These are phyloP conservation scores for Adansonia grandidieri DNA, from an alignment of 441 rosid species.

Conservation along the genomic window DNA sequence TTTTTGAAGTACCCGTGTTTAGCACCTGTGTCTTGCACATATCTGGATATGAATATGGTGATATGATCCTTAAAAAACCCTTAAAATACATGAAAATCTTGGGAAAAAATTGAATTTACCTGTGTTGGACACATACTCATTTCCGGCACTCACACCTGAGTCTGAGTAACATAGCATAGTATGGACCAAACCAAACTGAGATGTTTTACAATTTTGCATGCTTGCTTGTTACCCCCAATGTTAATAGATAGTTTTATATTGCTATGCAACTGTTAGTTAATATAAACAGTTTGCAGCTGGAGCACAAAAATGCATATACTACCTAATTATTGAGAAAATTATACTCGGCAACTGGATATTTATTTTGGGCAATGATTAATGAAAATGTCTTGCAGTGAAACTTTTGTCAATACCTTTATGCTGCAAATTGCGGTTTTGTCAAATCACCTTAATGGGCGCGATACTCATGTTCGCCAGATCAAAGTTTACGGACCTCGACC, in stretches of 20 bases:
- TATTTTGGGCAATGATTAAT: conserved; percentile 6
- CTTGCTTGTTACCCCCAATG: conserved; percentile 7
- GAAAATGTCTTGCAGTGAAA: conserved; percentile 55
- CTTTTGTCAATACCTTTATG: conserved; percentile 85
- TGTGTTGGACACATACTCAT: no score
- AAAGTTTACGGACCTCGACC: conserved; percentile 90
- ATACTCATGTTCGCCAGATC: conserved; percentile 92
- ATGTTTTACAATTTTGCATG: background rate
- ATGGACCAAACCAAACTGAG: background rate
- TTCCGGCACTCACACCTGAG: no score
- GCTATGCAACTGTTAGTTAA: conserved; percentile 2
- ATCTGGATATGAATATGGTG: no score
- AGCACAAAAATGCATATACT: background rate
- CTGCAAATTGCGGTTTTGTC: conserved; percentile 77
- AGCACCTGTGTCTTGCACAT: no score
- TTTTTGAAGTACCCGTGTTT: no score
- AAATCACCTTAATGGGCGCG: conserved; percentile 88
- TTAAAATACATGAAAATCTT: no score
- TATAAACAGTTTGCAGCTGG: background rate
- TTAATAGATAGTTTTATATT: background rate
- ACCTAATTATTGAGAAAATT: conserved; percentile 7
- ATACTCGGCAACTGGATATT: background rate
- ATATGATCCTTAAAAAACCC: no score
- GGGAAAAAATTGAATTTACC: no score
- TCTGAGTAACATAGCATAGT: no score